Evolutionary conservation across 257 asterid genomes (phyloP).

Genomic region (Solanum corneliomulleri): DNA sequence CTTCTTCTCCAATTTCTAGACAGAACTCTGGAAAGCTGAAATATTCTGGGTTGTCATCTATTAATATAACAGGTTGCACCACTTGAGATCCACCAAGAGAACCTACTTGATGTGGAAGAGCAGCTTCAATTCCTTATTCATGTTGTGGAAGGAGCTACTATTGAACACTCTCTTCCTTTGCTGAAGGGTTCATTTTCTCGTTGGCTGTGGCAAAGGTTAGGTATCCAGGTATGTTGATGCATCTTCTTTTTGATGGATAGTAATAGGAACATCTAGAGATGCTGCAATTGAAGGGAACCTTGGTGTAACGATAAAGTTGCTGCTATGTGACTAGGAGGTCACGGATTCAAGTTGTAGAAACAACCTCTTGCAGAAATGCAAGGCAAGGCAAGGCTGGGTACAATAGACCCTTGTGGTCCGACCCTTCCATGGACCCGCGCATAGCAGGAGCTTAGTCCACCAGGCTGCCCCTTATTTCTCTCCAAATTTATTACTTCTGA

Average conservation of each 20-base stretch:
- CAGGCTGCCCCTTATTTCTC: not conserved
- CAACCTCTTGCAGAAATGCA: not conserved
- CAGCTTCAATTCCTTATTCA: constrained; percentile 74
- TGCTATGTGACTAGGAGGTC: not conserved
- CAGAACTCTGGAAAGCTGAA: not conserved
- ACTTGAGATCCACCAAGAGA: constrained; percentile 76
- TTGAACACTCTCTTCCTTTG: constrained; percentile 40
- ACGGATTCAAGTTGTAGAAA: not conserved
- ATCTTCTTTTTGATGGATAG: not conserved
- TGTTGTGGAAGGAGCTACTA: constrained; percentile 54
- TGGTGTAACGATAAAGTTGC: not conserved
- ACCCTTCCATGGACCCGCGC: not conserved
- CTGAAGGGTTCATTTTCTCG: constrained; percentile 65
- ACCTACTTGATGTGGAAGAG: constrained; percentile 72
- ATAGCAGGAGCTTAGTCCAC: not conserved
- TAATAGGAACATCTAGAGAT: not conserved
- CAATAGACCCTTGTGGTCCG: not conserved
- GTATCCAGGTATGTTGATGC: constrained; percentile 56
- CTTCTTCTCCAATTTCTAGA: not conserved
- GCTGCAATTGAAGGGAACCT: not conserved
- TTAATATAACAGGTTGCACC: constrained; percentile 70
- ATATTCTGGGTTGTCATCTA: not conserved
- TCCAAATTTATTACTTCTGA: not conserved
- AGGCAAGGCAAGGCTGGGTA: not conserved
- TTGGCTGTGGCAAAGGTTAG: constrained; percentile 86